Percentiles rank a stretch among this genome's conserved stretches.
Conservation (phyloP, 495 filamentous ascomycete species). For the Viridothelium virens region DNA sequence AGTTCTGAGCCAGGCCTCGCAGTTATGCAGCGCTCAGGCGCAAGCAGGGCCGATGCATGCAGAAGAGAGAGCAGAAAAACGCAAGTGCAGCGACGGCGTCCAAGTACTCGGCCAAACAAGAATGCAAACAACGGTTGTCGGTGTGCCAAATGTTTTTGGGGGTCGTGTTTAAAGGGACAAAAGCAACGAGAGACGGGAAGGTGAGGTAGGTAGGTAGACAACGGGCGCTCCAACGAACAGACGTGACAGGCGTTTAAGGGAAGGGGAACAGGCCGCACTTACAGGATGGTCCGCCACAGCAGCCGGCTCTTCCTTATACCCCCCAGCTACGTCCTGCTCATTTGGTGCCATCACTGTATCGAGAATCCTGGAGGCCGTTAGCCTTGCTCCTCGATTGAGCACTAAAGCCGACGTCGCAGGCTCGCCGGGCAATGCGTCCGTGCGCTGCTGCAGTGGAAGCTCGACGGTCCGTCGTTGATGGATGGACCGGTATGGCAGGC, state of each 20-base stretch:
- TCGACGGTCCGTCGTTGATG: slow-evolving; percentile 8
- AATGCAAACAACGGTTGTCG: slow-evolving; percentile 25
- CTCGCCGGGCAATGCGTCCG: slow-evolving; percentile 9
- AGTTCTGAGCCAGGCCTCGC: slow-evolving; percentile 27
- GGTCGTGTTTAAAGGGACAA: background rate
- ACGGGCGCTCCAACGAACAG: background rate
- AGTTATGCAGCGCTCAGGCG: slow-evolving; percentile 29
- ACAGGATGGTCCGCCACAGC: slow-evolving; percentile 33
- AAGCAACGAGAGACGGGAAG: slow-evolving; percentile 1
- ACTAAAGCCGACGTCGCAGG: background rate
- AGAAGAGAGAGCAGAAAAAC: slow-evolving; percentile 12
- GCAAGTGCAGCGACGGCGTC: slow-evolving; percentile 5
- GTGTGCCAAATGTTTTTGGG: slow-evolving; percentile 12
- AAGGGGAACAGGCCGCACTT: slow-evolving; percentile 28
- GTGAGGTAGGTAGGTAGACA: background rate
- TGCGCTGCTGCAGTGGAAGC: slow-evolving; percentile 15
- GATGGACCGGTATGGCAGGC: slow-evolving; percentile 11
- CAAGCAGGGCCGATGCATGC: slow-evolving; percentile 29
- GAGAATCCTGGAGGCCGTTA: slow-evolving; percentile 25
- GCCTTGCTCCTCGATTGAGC: slow-evolving; percentile 25
- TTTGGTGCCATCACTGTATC: slow-evolving; percentile 23
- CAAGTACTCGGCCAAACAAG: slow-evolving; percentile 9
- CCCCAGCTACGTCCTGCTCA: slow-evolving; percentile 20
- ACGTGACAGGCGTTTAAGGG: slow-evolving; percentile 8
- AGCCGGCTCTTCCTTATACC: slow-evolving; percentile 36